Conservation (phyloP, 225 moss, liverwort and hornwort genomes). For the Polytrichum formosum region DNA sequence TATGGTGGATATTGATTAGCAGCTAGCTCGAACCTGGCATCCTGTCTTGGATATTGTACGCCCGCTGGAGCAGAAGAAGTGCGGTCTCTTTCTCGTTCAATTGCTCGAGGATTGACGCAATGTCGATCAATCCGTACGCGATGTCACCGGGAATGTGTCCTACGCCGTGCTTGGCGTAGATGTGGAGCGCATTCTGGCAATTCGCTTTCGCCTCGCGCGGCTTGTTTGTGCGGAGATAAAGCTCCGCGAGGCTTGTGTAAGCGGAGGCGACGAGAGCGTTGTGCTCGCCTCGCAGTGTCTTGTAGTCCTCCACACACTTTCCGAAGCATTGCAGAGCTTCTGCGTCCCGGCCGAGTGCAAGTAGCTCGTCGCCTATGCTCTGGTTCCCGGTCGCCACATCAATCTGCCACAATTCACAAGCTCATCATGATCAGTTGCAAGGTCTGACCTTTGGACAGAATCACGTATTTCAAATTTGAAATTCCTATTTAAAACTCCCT, state of each 20-base stretch:
- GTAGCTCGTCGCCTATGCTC: slow-evolving; percentile 74
- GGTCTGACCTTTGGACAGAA: no score
- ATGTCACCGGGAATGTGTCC: slow-evolving; percentile 68
- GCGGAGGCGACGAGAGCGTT: slow-evolving; percentile 65
- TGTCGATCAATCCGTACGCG: slow-evolving; percentile 67
- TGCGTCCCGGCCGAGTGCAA: slow-evolving; percentile 73
- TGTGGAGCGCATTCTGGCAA: slow-evolving; percentile 72
- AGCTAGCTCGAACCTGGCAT: slow-evolving; percentile 41
- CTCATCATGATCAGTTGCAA: neutral
- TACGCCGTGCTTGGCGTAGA: slow-evolving; percentile 63
- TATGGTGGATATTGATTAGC: no score
- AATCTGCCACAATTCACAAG: slow-evolving; percentile 25
- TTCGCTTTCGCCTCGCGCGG: slow-evolving; percentile 64
- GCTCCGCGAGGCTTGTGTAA: slow-evolving; percentile 64
- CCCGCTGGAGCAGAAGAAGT: slow-evolving; percentile 60
- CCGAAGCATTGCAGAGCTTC: slow-evolving; percentile 76
- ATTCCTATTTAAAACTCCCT: no score
- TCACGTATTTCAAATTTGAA: no score
- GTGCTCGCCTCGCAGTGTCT: slow-evolving; percentile 64
- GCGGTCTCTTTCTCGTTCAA: slow-evolving; percentile 72
- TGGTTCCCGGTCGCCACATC: slow-evolving; percentile 88
- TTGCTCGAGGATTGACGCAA: slow-evolving; percentile 65
- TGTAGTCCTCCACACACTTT: slow-evolving; percentile 72
- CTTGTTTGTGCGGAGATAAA: slow-evolving; percentile 74
- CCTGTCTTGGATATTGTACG: slow-evolving; percentile 62